A percentile compares a stretch with the other conserved stretches of the same genome.
These are phyloP conservation scores for Komagataella populi DNA, from an alignment of 805 yeast species.

Conservation along the genomic window DNA sequence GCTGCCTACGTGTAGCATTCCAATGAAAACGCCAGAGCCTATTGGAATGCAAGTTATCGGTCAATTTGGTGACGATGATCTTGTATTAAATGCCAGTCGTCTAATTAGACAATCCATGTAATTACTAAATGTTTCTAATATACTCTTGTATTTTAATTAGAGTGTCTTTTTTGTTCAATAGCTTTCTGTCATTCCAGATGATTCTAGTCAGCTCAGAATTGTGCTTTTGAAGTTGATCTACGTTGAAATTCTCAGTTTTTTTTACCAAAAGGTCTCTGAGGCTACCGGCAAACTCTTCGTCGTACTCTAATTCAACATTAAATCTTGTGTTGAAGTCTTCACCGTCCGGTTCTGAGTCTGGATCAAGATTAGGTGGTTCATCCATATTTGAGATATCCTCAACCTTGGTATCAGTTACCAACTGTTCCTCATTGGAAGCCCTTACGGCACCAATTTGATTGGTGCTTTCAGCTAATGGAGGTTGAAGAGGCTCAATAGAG, in stretches of 20 bases:
- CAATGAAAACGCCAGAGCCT: conserved; percentile 25
- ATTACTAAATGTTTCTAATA: conserved; percentile 6
- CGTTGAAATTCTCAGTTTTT: conserved; percentile 23
- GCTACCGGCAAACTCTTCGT: not conserved
- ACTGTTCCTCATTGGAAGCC: not conserved
- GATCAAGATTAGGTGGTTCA: not conserved
- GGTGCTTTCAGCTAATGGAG: not conserved
- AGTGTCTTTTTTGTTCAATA: conserved; percentile 28
- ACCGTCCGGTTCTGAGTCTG: not conserved
- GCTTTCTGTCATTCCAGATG: conserved; percentile 53
- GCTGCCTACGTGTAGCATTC: conserved; percentile 72
- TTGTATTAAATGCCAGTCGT: conserved; percentile 24
- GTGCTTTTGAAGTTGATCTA: conserved; percentile 47
- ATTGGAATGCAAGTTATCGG: conserved; percentile 75
- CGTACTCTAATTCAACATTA: not conserved
- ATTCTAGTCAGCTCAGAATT: conserved; percentile 60
- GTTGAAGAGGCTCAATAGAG: not conserved
- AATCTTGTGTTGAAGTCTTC: not conserved
- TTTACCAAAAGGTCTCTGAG: conserved; percentile 21
- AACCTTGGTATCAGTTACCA: not conserved
- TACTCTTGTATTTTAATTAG: conserved; percentile 18
- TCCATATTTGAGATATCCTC: not conserved
- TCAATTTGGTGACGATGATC: conserved; percentile 71
- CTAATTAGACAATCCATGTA: not conserved
- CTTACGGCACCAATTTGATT: not conserved